Evolutionary conservation across 371 early-diverging fungal species (phyloP).

Genomic region (Rhizopus delemar): DNA sequence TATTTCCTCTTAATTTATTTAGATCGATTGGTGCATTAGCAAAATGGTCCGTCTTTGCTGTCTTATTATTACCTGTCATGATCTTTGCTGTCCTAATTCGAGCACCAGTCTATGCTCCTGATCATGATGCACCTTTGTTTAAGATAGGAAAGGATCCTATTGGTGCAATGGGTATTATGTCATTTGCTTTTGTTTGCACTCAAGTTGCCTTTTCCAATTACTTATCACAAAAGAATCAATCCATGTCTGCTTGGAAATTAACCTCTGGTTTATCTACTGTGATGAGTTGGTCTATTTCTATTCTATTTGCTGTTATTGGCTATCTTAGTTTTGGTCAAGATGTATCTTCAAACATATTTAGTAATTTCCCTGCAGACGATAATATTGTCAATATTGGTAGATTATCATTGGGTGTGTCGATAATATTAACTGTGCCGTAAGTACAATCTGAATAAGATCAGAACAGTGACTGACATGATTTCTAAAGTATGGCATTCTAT

Average conservation of each 20-base stretch:
- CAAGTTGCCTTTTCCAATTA: conserved; percentile 60
- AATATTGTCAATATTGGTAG: conserved; percentile 55
- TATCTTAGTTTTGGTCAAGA: conserved; percentile 58
- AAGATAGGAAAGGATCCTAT: conserved; percentile 53
- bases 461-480: neutral
- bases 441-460: conserved; percentile 4
- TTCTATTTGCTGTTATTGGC: conserved; percentile 59
- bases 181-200: conserved; percentile 66
- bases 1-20: conserved; percentile 54
- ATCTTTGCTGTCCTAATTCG: conserved; percentile 50
- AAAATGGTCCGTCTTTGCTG: conserved; percentile 53
- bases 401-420: conserved; percentile 49
- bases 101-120: conserved; percentile 50
- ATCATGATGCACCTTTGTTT: conserved; percentile 50
- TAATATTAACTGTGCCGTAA: conserved; percentile 58
- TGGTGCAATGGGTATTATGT: conserved; percentile 62
- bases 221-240: conserved; percentile 47
- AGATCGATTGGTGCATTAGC: conserved; percentile 61
- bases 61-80: conserved; percentile 56
- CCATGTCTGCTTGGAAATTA: conserved; percentile 42
- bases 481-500: conserved; percentile 52
- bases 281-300: conserved; percentile 55
- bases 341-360: conserved; percentile 56
- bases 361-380: conserved; percentile 56
- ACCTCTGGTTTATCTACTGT: conserved; percentile 46